Percentiles rank a stretch among this genome's conserved stretches.
phyloP scores from a whole-genome alignment of 257 asterid genomes.

The Striga asiatica region DNA sequence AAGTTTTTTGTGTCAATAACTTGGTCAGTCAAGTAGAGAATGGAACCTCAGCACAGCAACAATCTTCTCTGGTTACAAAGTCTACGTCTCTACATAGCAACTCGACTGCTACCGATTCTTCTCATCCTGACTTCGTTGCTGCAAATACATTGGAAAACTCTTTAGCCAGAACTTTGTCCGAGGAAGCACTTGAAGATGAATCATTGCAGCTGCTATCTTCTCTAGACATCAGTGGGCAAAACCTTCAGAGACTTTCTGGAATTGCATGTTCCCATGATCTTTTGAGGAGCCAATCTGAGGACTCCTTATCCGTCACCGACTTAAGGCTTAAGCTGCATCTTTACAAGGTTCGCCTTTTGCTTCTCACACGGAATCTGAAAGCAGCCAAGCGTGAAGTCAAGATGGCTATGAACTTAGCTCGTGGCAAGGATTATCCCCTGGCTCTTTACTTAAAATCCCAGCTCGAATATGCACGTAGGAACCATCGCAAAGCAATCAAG shows the following conservation, averaged over 20 bases:
- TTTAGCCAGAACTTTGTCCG: slow-evolving; percentile 54
- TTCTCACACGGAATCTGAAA: slow-evolving; percentile 65
- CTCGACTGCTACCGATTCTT: slow-evolving; percentile 33
- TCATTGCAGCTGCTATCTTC: slow-evolving; percentile 51
- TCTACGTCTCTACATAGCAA: slow-evolving; percentile 41
- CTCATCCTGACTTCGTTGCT: slow-evolving; percentile 39
- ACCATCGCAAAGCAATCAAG: slow-evolving; percentile 66
- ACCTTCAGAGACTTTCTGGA: slow-evolving; percentile 36
- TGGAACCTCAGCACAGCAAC: slow-evolving; percentile 43
- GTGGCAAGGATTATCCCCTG: slow-evolving; percentile 57
- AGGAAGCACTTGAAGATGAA: slow-evolving; percentile 74
- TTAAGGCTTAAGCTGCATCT: slow-evolving; percentile 69
- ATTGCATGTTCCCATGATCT: slow-evolving; percentile 39
- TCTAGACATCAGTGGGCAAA: slow-evolving; percentile 42
- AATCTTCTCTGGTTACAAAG: slow-evolving; percentile 29
- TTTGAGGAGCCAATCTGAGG: slow-evolving; percentile 52
- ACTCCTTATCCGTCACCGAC: slow-evolving; percentile 41
- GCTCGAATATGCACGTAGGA: slow-evolving; percentile 85
- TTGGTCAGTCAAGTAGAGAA: slow-evolving; percentile 41
- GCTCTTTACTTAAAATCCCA: slow-evolving; percentile 81
- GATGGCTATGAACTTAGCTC: slow-evolving; percentile 76
- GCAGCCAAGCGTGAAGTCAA: slow-evolving; percentile 88
- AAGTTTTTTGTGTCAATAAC: too few relatives aligned
- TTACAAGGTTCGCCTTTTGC: slow-evolving; percentile 63
- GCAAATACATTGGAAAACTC: slow-evolving; percentile 37